Evolutionary conservation across 2,329 filamentous ascomycete species (phyloP).

Genomic region (Ophiostoma angusticollis): DNA sequence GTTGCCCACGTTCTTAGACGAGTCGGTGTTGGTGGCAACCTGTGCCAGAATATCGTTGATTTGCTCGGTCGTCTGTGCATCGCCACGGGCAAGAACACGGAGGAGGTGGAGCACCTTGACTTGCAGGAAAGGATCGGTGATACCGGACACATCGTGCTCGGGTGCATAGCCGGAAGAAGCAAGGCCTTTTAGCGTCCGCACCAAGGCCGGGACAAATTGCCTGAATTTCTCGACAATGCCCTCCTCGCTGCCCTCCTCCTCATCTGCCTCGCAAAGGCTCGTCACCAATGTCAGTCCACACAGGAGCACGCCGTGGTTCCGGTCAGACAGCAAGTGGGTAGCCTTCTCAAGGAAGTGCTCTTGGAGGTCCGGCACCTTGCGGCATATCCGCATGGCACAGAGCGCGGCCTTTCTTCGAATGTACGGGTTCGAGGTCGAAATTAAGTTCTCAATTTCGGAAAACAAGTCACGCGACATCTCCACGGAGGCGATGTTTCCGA

Average conservation of each 20-base stretch:
- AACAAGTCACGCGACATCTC: slow-evolving; percentile 98
- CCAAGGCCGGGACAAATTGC: slow-evolving; percentile 68
- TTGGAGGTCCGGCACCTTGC: slow-evolving; percentile 92
- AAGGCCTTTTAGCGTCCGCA: slow-evolving; percentile 81
- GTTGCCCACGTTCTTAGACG: slow-evolving; percentile 96
- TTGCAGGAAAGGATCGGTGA: slow-evolving; percentile 94
- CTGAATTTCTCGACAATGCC: slow-evolving; percentile 85
- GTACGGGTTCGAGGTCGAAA: slow-evolving; percentile 94
- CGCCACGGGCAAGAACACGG: slow-evolving; percentile 74
- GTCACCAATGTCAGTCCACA: slow-evolving; percentile 85
- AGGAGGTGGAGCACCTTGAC: slow-evolving; percentile 87
- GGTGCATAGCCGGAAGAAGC: slow-evolving; percentile 94
- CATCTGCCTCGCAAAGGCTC: slow-evolving; percentile 88
- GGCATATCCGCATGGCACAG: slow-evolving; percentile 98
- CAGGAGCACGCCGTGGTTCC: slow-evolving; percentile 89
- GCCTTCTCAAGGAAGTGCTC: slow-evolving; percentile 97
- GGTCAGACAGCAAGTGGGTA: slow-evolving; percentile 72
- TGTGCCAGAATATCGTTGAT: slow-evolving; percentile 98
- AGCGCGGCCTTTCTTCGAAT: slow-evolving; percentile 92
- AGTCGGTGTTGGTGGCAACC: slow-evolving; percentile 95
- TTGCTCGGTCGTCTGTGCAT: slow-evolving; percentile 79
- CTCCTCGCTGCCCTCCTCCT: slow-evolving; percentile 86
- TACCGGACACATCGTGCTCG: slow-evolving; percentile 95
- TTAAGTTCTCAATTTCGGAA: slow-evolving; percentile 81
- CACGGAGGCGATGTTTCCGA: slow-evolving; percentile 93